Percentiles rank a stretch among this genome's conserved stretches.
Conservation (phyloP, 768 basidiomycete genomes). For the Boletus pseudopeckii region DNA sequence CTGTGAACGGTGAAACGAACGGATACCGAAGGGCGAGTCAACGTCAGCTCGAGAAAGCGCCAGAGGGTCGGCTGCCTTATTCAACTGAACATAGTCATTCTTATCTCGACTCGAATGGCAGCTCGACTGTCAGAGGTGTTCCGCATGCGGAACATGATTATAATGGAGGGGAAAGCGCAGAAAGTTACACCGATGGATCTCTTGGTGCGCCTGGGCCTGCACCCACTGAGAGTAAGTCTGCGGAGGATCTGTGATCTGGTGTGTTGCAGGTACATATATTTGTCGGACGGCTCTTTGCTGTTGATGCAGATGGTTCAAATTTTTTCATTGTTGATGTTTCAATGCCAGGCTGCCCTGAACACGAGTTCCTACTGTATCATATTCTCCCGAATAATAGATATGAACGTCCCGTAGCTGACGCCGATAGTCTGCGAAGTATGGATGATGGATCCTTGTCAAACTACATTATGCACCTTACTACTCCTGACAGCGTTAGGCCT, state of each 20-base stretch:
- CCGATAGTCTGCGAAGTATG: too few relatives aligned
- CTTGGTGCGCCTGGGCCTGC: slow-evolving; percentile 27
- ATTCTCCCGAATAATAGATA: background rate
- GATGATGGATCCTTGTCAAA: too few relatives aligned
- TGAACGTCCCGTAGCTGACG: too few relatives aligned
- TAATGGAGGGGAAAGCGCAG: slow-evolving; percentile 4
- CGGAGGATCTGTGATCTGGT: slow-evolving; percentile 22
- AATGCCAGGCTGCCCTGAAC: background rate
- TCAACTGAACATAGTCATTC: background rate
- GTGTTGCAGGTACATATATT: background rate
- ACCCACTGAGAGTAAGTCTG: slow-evolving; percentile 32
- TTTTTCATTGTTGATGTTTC: background rate
- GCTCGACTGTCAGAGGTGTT: slow-evolving; percentile 7
- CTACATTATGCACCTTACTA: too few relatives aligned
- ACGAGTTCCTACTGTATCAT: background rate
- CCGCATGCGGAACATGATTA: slow-evolving; percentile 9
- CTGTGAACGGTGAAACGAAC: slow-evolving; percentile 2
- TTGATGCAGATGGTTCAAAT: background rate
- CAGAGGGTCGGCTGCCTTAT: slow-evolving; percentile 50
- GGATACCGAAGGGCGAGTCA: slow-evolving; percentile 46
- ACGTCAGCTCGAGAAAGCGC: slow-evolving; percentile 72
- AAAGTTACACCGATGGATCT: slow-evolving; percentile 2
- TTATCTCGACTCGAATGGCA: slow-evolving; percentile 7
- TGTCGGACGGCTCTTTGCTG: background rate
- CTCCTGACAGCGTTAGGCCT: too few relatives aligned